These are phyloP conservation scores for Aquilaria agallochum DNA, from an alignment of 441 rosid genomes.

Conservation along the genomic window DNA sequence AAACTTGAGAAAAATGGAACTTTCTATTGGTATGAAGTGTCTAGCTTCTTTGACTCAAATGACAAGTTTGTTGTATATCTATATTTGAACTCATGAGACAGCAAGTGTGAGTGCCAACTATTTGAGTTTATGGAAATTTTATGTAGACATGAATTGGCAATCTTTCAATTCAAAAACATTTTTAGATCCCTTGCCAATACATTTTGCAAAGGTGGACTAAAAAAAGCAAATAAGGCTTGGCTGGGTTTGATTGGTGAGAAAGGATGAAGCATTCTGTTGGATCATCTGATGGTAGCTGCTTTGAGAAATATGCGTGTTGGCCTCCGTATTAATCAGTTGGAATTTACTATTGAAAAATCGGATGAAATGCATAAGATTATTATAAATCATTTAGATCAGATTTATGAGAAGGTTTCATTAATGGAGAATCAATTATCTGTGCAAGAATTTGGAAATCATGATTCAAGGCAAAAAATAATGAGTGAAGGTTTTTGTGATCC, in stretches of 20 bases:
- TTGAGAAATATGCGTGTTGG: not conserved
- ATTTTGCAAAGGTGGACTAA: not conserved
- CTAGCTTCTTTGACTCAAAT: not conserved
- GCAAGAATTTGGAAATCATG: not conserved
- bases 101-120: too few species aligned
- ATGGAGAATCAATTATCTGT: too few species aligned
- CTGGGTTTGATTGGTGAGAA: too few species aligned
- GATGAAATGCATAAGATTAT: too few species aligned
- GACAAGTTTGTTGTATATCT: not conserved
- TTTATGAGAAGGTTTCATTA: too few species aligned
- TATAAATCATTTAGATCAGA: too few species aligned
- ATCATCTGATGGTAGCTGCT: not conserved
- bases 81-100: not conserved
- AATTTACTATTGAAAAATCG: not conserved
- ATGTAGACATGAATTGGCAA: not conserved
- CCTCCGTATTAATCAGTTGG: too few species aligned
- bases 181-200: not conserved
- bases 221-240: too few species aligned
- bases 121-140: not conserved
- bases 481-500: not conserved
- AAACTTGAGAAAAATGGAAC: too few species aligned
- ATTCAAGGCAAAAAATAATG: not conserved
- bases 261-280: too few species aligned
- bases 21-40: not conserved
- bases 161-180: not conserved